phyloP scores from a whole-genome alignment of 176 grass and related monocot species.

The Aegilops bicornis region DNA sequence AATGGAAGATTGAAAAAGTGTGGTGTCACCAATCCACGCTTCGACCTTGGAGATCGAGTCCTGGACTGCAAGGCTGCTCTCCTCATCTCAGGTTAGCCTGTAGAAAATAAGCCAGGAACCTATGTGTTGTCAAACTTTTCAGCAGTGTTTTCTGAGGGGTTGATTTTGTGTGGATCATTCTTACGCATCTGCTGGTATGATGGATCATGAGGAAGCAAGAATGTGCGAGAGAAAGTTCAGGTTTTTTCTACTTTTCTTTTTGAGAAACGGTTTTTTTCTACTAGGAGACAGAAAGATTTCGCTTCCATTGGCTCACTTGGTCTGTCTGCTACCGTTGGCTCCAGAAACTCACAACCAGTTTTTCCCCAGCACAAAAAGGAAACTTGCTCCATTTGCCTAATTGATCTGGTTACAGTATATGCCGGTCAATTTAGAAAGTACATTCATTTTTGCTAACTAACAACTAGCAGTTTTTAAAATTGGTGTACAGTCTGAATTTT shows the following conservation, averaged over 20 bases:
- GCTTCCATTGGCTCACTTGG: too few relatives aligned
- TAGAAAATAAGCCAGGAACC: not conserved
- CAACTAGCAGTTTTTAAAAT: too few relatives aligned
- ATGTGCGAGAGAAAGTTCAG: not conserved
- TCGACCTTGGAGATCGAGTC: slow-evolving; percentile 40
- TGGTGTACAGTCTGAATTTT: too few relatives aligned
- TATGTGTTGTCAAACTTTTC: not conserved
- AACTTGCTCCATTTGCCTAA: too few relatives aligned
- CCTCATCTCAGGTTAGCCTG: slow-evolving; percentile 12
- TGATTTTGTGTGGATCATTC: not conserved
- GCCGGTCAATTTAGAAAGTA: too few relatives aligned
- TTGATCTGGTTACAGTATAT: too few relatives aligned
- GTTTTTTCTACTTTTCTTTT: slow-evolving; percentile 2
- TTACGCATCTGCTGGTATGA: not conserved
- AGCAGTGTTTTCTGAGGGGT: not conserved
- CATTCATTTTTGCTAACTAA: too few relatives aligned
- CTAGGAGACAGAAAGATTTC: too few relatives aligned
- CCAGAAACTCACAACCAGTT: too few relatives aligned
- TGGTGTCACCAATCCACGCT: slow-evolving; percentile 17
- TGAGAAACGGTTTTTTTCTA: too few relatives aligned
- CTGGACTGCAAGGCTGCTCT: slow-evolving; percentile 22
- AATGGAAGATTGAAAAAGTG: slow-evolving; percentile 9
- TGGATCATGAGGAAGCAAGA: slow-evolving; percentile 38
- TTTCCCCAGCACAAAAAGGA: too few relatives aligned
- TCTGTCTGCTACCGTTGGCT: too few relatives aligned